phyloP scores from a whole-genome alignment of 164 flowering plant genomes.

The Dillenia turbinata region DNA sequence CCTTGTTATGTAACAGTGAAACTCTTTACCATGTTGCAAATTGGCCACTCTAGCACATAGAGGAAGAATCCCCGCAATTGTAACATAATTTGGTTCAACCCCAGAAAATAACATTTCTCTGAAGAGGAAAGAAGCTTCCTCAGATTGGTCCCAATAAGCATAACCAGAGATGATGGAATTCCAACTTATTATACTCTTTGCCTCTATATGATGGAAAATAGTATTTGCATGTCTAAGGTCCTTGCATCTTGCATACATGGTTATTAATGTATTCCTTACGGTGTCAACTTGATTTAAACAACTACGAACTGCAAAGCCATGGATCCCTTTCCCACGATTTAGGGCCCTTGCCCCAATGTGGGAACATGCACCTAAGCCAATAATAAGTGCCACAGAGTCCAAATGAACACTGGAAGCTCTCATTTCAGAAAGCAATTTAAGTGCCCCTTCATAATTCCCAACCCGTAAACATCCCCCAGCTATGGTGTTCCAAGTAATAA shows the following conservation, averaged over 20 bases:
- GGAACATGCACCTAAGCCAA: slow-evolving; percentile 6
- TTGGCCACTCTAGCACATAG: slow-evolving; percentile 4
- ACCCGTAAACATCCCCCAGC: not conserved
- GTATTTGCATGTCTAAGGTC: not conserved
- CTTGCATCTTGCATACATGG: slow-evolving; percentile 7
- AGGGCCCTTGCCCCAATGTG: not conserved
- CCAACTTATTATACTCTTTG: slow-evolving; percentile 5
- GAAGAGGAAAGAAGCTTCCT: slow-evolving; percentile 7
- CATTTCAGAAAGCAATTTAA: not conserved
- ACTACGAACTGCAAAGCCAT: slow-evolving; percentile 3
- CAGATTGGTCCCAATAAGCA: slow-evolving; percentile 2
- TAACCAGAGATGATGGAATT: slow-evolving; percentile 7
- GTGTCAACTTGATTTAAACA: not conserved
- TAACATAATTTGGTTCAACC: slow-evolving; percentile 8
- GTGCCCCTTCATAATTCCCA: not conserved
- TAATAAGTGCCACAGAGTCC: not conserved
- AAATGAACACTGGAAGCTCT: not conserved
- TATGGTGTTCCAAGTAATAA: slow-evolving; percentile 2
- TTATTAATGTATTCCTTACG: not conserved
- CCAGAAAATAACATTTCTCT: slow-evolving; percentile 4
- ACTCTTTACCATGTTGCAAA: slow-evolving; percentile 7
- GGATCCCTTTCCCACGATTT: not conserved
- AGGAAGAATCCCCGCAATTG: slow-evolving; percentile 5
- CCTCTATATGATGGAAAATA: not conserved
- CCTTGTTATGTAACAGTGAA: slow-evolving; percentile 8